Conservation (phyloP, 306 rosid species). For the Pyrus communis region DNA sequence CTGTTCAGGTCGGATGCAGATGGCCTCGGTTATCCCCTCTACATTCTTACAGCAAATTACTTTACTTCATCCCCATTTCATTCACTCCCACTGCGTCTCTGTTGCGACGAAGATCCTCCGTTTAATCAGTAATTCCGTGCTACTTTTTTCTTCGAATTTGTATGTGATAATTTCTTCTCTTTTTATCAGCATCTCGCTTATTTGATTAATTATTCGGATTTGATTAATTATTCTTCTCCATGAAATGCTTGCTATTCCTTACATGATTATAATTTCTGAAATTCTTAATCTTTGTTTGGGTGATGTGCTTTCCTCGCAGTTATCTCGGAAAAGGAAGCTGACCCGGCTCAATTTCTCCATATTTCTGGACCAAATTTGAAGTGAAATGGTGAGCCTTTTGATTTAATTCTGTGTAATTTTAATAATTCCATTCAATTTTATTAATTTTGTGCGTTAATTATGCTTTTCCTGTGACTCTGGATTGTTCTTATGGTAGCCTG, state of each 20-base stretch:
- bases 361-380: not conserved
- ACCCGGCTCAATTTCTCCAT: not conserved
- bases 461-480: not conserved
- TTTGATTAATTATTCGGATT: not conserved
- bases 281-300: not conserved
- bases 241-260: not conserved
- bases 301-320: not conserved
- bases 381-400: not conserved
- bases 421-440: not conserved
- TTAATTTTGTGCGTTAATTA: not conserved
- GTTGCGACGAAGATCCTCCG: not conserved
- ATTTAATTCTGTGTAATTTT: not conserved
- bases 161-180: not conserved
- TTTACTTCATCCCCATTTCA: no score
- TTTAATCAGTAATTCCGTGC: not conserved
- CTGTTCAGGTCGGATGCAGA: no score
- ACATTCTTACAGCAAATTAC: no score
- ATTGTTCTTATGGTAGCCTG: not conserved
- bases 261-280: not conserved
- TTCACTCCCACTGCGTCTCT: not conserved
- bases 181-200: not conserved
- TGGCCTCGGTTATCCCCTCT: no score
- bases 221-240: not conserved
- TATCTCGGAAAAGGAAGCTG: not conserved
- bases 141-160: not conserved